phyloP scores from a whole-genome alignment of 2,329 filamentous ascomycete genomes.

The Beauveria asiatica region DNA sequence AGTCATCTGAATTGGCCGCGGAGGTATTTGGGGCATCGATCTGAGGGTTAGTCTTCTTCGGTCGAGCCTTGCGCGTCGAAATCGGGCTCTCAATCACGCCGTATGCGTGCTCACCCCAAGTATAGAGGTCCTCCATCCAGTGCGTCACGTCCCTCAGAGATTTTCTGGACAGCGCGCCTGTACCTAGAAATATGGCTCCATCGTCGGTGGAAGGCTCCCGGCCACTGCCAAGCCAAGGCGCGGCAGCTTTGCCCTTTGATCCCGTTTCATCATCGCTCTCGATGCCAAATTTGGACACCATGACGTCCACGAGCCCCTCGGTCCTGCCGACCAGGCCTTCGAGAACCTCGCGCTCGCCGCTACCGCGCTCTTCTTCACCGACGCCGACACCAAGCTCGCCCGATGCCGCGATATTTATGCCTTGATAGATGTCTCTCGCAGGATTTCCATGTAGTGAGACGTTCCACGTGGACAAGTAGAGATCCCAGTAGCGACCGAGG shows the following conservation, averaged over 20 bases:
- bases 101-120: constrained; percentile 75
- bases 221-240: constrained; percentile 65
- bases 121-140: constrained; percentile 86
- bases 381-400: constrained; percentile 91
- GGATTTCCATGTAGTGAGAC: constrained; percentile 88
- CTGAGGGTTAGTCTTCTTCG: constrained; percentile 19
- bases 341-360: constrained; percentile 84
- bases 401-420: constrained; percentile 79
- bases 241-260: constrained; percentile 17
- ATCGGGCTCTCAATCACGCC: constrained; percentile 73
- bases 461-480: constrained; percentile 67
- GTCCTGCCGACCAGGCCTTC: constrained; percentile 77
- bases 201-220: constrained; percentile 62
- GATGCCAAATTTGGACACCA: constrained; percentile 79
- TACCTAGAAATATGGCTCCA: constrained; percentile 78
- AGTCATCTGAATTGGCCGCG: not conserved
- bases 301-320: constrained; percentile 76
- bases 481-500: constrained; percentile 74
- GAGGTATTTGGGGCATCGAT: not conserved
- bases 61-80: constrained; percentile 48
- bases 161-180: constrained; percentile 60
- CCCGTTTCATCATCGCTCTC: constrained; percentile 23
- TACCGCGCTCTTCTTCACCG: constrained; percentile 90
- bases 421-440: constrained; percentile 66
- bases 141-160: constrained; percentile 66